A percentile compares a stretch with the other conserved stretches of the same genome.
Conservation (phyloP, 176 grass and related monocot species). For the Calamus simplicifolius region DNA sequence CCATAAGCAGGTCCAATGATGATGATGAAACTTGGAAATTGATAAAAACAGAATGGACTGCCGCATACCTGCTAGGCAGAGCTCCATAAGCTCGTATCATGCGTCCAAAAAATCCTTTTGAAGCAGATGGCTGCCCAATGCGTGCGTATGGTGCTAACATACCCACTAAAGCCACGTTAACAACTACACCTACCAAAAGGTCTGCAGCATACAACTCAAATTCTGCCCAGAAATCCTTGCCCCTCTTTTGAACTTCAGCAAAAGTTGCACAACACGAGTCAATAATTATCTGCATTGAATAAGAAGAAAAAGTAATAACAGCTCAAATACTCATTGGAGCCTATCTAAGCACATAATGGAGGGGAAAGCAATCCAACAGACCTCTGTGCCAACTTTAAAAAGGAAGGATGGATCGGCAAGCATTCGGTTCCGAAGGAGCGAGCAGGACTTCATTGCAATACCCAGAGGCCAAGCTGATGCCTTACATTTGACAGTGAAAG, state of each 20-base stretch:
- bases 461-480: constrained; percentile 69
- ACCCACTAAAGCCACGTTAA: constrained; percentile 86
- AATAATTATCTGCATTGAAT: constrained; percentile 65
- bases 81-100: constrained; percentile 72
- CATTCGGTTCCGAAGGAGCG: constrained; percentile 78
- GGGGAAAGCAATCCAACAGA: constrained; percentile 2
- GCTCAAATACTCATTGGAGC: background rate
- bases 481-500: constrained; percentile 23
- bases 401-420: constrained; percentile 89
- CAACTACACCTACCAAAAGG: constrained; percentile 87
- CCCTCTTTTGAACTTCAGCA: constrained; percentile 89
- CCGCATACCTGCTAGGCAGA: constrained; percentile 73
- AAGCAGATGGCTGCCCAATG: constrained; percentile 49
- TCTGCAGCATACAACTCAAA: constrained; percentile 89
- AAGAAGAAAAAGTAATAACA: constrained; percentile 13
- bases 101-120: constrained; percentile 56
- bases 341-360: background rate
- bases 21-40: no score
- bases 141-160: constrained; percentile 95
- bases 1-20: no score
- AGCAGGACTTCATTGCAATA: constrained; percentile 43
- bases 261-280: constrained; percentile 88
- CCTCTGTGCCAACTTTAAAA: constrained; percentile 92
- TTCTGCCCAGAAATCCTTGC: constrained; percentile 88
- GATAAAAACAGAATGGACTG: background rate